Base-by-base conservation (phyloP, 768 basidiomycete genomes). In the Pulveroboletus sp. region DNA sequence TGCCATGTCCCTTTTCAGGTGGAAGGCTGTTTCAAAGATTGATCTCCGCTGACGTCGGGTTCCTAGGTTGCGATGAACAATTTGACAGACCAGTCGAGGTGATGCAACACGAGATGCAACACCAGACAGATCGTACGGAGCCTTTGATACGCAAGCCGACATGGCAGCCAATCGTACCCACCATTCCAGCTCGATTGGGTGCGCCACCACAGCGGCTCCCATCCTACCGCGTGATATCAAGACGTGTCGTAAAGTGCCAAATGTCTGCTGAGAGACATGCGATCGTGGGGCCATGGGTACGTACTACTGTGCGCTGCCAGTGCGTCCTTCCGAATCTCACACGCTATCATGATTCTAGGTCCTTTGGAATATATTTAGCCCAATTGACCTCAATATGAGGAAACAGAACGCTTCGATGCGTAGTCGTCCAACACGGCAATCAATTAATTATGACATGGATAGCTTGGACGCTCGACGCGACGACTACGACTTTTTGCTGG, bases 191-290 rank as follows among this genome's bases (percentile, higher is more conserved):
- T 21, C 62, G 65, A 31, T 66, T 72, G 38, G 69, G 69, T 14
- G 62, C 62, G 5, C 58, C 76, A 39, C 81, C 82, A 4, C 60
- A 55, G 8, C 57, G 49, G 13, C 59, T 83, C 35, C 82, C 82
- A 28, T 69, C 77, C 7, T 82, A 83, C 59, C 70, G 75, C 56
- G 60, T 78, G 26, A 71, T 76, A 49, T 68, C 78, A 10, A 66
- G 71, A 51, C 69, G 65, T 14, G 71, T 83, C 6, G 55, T 61
- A 8, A 75, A 71, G 45, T 67, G 76, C 36, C 59, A 65, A 5
- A 81, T 87, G 49, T 68, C 80, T 11, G 60, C 67, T 46, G 75
- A 77, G 17, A 73, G 77, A 39, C 86, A 86, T 59, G 69, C 64
- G 14, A 57, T 59, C 38, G 61, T 86, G 33, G 76, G 73, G 11